Evolutionary conservation across 2,329 filamentous ascomycete genomes (phyloP).

Genomic region (Cercospora sp.): DNA sequence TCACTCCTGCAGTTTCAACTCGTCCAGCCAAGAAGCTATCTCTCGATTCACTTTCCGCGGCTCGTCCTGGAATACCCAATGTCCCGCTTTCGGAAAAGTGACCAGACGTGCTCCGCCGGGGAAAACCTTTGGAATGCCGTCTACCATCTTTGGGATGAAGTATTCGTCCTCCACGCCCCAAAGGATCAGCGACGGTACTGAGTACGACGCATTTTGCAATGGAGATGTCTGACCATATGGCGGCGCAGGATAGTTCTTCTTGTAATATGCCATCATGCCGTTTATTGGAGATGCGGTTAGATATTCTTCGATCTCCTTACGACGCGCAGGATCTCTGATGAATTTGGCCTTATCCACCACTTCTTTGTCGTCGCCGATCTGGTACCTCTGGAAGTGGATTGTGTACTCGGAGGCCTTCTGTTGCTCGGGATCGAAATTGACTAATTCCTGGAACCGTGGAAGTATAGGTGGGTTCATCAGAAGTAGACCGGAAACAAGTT

Average conservation of each 20-base stretch:
- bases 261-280: constrained; percentile 15
- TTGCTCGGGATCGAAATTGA: constrained; percentile 12
- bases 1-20: neutral
- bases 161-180: constrained; percentile 4
- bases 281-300: constrained; percentile 6
- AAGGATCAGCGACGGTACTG: neutral
- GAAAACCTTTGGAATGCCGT: neutral
- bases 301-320: constrained; percentile 8
- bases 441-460: neutral
- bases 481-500: constrained; percentile 5
- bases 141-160: constrained; percentile 1
- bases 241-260: constrained; percentile 7
- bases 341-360: constrained; percentile 1
- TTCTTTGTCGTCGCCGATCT: constrained; percentile 10
- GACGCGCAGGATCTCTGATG: constrained; percentile 5
- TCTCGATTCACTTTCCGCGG: constrained; percentile 9
- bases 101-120: neutral
- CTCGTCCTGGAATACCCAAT: constrained; percentile 8
- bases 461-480: neutral
- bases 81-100: constrained; percentile 5
- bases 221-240: constrained; percentile 8
- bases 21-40: constrained; percentile 4
- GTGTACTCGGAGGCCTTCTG: constrained; percentile 11
- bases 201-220: neutral
- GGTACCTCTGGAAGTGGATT: constrained; percentile 1